Evolutionary conservation across 345 rosid species (phyloP).

Genomic region (Balakata baccata): DNA sequence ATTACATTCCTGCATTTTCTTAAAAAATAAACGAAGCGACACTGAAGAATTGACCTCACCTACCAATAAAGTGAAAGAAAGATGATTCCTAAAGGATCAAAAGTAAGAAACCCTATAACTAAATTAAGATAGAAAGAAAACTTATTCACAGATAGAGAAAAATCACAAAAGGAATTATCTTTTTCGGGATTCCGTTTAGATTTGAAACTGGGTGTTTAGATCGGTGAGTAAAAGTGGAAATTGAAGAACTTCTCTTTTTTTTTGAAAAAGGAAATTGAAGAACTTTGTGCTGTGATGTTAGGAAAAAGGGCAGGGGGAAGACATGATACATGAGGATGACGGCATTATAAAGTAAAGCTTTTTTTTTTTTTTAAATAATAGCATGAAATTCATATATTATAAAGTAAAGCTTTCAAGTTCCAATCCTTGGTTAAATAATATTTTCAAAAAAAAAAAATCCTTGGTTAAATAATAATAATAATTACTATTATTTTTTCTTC

Average conservation of each 20-base stretch:
- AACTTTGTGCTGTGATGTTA: not conserved
- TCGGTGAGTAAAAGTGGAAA: slow-evolving; percentile 6
- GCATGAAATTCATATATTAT: no score
- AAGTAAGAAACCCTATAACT: slow-evolving; percentile 10
- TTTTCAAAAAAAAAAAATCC: no score
- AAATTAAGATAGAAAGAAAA: not conserved
- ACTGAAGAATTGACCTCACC: slow-evolving; percentile 9
- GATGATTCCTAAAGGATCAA: not conserved
- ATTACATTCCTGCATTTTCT: not conserved
- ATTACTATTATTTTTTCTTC: no score
- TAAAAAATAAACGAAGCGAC: not conserved
- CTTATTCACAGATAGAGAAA: not conserved
- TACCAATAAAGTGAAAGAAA: not conserved
- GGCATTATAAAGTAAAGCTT: not conserved
- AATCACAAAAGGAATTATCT: slow-evolving; percentile 1
- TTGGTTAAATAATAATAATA: no score
- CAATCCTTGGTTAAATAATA: no score
- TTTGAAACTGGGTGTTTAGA: not conserved
- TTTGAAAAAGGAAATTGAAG: slow-evolving; percentile 8
- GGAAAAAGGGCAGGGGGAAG: not conserved
- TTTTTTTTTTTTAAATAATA: no score
- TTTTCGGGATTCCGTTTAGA: not conserved
- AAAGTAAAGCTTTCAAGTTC: not conserved
- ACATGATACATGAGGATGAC: not conserved
- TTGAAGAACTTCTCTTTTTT: slow-evolving; percentile 10